Base-by-base conservation (phyloP, 1,139 yeast genomes). In the Suhomyces chickasaworum region DNA sequence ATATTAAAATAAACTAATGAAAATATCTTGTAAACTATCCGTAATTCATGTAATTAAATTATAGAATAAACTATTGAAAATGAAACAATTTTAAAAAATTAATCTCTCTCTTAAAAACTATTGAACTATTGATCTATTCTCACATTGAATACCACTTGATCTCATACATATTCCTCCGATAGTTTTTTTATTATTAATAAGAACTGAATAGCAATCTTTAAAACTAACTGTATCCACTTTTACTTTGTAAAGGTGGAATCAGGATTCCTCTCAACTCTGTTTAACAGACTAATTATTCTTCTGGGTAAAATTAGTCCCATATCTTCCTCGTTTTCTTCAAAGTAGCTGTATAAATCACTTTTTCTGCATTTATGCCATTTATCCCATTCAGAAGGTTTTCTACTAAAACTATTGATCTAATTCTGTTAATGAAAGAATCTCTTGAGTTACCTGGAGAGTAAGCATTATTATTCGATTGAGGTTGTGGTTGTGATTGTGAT, bases 341-440 rank as follows among this genome's bases (percentile, higher is more conserved):
- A 47, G n/a, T 34, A 33, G 21, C 44, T 33, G 23, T 21, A 29
- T 1, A 32, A 17, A 4, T 46, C 46, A 4, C 39, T 39, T n/a
- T 50, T 44, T 37, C 50, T 54, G 18, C 41, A 30, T 37, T 54
- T 57, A 31, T 69, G 56, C 41, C 66, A 66, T 49, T n/a, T n/a
- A n/a, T 75, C 79, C 41, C 68, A 59, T n/a, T n/a, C n/a, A 8
- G 76, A 64, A 41, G 75, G 65, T 51, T 66, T 70, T 45, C 68
- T 69, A 43, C 75, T 68, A 30, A 74, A 65, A 42, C 65, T 53
- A 51, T 74, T 75, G 32, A 75, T 73, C 48, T 75, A 78, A 12
- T 69, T 68, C 55, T 75, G 80, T 79, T 79, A 75, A 18, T 60
- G 64, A 46, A 65, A 68, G 50, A 75, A 71, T 75, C 79, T 39